Percentiles rank a stretch among this genome's conserved stretches.
phyloP scores from a whole-genome alignment of 2,329 filamentous ascomycete genomes.

The Apiospora aurea region DNA sequence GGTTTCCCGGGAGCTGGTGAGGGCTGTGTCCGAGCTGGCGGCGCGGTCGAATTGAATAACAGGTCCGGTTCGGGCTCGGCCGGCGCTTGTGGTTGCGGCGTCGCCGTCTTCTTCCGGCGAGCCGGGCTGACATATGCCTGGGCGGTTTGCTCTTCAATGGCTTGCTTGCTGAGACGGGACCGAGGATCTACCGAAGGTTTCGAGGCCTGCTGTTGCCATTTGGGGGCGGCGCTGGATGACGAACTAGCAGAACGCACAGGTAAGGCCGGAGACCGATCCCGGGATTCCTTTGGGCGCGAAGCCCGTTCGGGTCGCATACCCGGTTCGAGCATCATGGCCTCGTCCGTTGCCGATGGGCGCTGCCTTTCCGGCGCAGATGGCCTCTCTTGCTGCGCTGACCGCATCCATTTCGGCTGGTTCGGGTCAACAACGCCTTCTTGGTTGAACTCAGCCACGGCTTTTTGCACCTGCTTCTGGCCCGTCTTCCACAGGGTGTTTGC shows the following conservation, averaged over 20 bases:
- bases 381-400: conserved; percentile 66
- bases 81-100: conserved; percentile 53
- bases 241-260: conserved; percentile 40
- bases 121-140: conserved; percentile 90
- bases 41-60: conserved; percentile 60
- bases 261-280: conserved; percentile 59
- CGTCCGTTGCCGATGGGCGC: conserved; percentile 63
- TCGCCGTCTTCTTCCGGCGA: conserved; percentile 73
- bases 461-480: conserved; percentile 89
- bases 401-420: conserved; percentile 95
- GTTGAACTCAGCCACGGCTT: conserved; percentile 87
- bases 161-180: conserved; percentile 73
- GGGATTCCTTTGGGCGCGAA: conserved; percentile 39
- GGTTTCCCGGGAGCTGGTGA: conserved; percentile 44
- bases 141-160: conserved; percentile 79
- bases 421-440: conserved; percentile 73
- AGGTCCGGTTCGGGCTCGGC: conserved; percentile 65
- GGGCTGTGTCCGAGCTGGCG: conserved; percentile 40
- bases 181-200: conserved; percentile 57
- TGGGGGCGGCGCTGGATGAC: conserved; percentile 44
- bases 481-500: conserved; percentile 96
- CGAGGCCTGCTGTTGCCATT: conserved; percentile 65
- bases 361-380: conserved; percentile 43
- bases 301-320: conserved; percentile 62
- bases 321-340: conserved; percentile 81